These are phyloP conservation scores for Phytopythium boreale DNA, from an alignment of 352 stramenopile genomes.

Conservation along the genomic window DNA sequence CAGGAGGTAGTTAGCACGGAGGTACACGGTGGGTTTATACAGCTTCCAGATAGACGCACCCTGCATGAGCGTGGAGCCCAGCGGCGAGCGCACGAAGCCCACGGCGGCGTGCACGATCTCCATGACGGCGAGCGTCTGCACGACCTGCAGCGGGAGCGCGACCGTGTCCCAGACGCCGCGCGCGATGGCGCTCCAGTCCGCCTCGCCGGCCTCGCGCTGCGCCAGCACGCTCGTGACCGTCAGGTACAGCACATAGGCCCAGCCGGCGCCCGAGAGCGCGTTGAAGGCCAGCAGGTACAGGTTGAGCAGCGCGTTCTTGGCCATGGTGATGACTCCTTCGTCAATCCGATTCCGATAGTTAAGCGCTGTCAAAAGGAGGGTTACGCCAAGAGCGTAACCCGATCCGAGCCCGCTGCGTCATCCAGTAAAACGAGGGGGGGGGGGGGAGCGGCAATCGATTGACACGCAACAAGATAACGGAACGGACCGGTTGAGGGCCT, in stretches of 20 bases:
- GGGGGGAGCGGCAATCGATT: conserved; percentile 7
- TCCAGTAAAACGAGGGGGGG: background rate
- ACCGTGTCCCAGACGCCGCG: conserved; percentile 55
- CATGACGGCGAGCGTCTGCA: conserved; percentile 94
- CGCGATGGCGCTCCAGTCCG: conserved; percentile 46
- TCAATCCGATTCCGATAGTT: background rate
- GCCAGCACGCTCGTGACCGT: conserved; percentile 49
- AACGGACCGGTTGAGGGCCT: background rate
- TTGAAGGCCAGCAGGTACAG: conserved; percentile 80
- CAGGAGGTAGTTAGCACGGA: background rate
- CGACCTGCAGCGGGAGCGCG: conserved; percentile 59
- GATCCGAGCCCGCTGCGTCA: background rate
- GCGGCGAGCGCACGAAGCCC: conserved; percentile 94
- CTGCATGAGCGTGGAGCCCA: conserved; percentile 93
- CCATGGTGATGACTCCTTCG: conserved; percentile 26
- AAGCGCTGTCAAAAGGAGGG: background rate
- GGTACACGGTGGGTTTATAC: background rate
- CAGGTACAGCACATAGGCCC: conserved; percentile 71
- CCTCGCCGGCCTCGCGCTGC: conserved; percentile 35
- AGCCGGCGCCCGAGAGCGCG: conserved; percentile 55
- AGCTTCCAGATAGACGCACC: conserved; percentile 18
- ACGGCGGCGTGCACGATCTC: conserved; percentile 96
- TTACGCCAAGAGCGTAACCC: background rate
- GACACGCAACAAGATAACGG: conserved; percentile 11
- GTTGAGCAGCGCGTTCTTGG: conserved; percentile 65